Conservation (phyloP, 2,329 filamentous ascomycete species). For the Penicillium polonicum region DNA sequence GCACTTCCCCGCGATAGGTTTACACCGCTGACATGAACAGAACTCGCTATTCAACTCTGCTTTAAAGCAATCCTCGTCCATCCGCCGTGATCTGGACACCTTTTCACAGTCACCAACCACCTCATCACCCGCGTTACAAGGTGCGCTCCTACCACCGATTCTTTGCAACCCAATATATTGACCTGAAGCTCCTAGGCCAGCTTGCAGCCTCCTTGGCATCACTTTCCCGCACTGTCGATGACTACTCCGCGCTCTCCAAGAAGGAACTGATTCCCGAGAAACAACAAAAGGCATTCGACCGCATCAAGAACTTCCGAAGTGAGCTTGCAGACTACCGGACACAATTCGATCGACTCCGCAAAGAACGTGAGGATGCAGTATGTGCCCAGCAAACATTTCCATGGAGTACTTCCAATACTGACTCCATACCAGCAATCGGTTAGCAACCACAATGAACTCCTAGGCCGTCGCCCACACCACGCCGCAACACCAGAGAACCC, state of each 20-base stretch:
- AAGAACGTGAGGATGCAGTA: conserved; percentile 71
- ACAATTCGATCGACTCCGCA: conserved; percentile 75
- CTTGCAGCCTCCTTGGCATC: conserved; percentile 76
- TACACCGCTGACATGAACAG: conserved; percentile 43
- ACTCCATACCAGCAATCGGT: conserved; percentile 50
- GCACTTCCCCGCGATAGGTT: neutral
- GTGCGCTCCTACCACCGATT: conserved; percentile 27
- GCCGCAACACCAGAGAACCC: conserved; percentile 88
- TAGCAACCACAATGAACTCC: conserved; percentile 74
- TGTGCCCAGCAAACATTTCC: conserved; percentile 14
- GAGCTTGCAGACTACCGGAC: conserved; percentile 78
- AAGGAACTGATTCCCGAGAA: conserved; percentile 89
- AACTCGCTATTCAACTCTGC: conserved; percentile 84
- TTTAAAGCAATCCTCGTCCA: conserved; percentile 76
- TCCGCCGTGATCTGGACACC: conserved; percentile 72
- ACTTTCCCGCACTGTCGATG: conserved; percentile 86
- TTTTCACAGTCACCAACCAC: conserved; percentile 61
- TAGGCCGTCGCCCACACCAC: conserved; percentile 78
- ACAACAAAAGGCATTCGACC: conserved; percentile 83
- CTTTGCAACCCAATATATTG: conserved; percentile 24
- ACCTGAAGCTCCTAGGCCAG: conserved; percentile 55
- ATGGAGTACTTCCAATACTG: neutral
- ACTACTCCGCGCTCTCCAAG: conserved; percentile 80
- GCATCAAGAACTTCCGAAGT: conserved; percentile 78
- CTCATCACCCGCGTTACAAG: conserved; percentile 63